Evolutionary conservation across 805 yeast genomes (phyloP).

Genomic region (Ogataea trehalophila): DNA sequence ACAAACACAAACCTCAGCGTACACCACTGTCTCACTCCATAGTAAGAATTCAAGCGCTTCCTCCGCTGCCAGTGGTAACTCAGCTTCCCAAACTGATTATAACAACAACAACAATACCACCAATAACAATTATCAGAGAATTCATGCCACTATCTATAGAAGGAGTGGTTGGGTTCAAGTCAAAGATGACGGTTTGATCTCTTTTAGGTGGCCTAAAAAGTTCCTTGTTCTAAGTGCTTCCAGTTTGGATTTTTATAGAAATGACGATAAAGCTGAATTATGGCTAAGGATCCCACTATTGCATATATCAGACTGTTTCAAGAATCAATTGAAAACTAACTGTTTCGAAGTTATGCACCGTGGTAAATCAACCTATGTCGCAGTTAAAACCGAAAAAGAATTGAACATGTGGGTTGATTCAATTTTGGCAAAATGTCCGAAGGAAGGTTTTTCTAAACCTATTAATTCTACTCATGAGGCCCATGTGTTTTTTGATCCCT

Average conservation of each 20-base stretch:
- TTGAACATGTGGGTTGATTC: constrained; percentile 88
- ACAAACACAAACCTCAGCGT: constrained; percentile 5
- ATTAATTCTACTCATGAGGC: constrained; percentile 93
- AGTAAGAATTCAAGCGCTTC: constrained; percentile 31
- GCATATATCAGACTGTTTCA: constrained; percentile 57
- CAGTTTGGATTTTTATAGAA: constrained; percentile 68
- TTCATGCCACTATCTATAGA: constrained; percentile 32
- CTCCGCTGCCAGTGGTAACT: constrained; percentile 24
- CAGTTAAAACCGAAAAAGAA: constrained; percentile 75
- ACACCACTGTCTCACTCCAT: constrained; percentile 16
- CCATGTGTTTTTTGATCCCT: constrained; percentile 82
- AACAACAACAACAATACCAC: constrained; percentile 6
- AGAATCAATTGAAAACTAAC: constrained; percentile 68
- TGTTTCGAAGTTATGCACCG: constrained; percentile 75
- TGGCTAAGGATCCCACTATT: constrained; percentile 50
- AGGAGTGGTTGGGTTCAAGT: constrained; percentile 84
- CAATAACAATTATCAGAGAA: constrained; percentile 16
- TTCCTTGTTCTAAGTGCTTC: constrained; percentile 74
- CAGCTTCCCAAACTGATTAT: constrained; percentile 9
- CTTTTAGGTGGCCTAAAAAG: constrained; percentile 90
- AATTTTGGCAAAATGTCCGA: constrained; percentile 71
- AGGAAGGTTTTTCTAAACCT: constrained; percentile 73
- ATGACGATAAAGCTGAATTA: constrained; percentile 49
- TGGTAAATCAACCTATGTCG: constrained; percentile 63
- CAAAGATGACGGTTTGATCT: constrained; percentile 86